Evolutionary conservation across 768 basidiomycete species (phyloP).

Genomic region (Rubroboletus pulcherrimus): DNA sequence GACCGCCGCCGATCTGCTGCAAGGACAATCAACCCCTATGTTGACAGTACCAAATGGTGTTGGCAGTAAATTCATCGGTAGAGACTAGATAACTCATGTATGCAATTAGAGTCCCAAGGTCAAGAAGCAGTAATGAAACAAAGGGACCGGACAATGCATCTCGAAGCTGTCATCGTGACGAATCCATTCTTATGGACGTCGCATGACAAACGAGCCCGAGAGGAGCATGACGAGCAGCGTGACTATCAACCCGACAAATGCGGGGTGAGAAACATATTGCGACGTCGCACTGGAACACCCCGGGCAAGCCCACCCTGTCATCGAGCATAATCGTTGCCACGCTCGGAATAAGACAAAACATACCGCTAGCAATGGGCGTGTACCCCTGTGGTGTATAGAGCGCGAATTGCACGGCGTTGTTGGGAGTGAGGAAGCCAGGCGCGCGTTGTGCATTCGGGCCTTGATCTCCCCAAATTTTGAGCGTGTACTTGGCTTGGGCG

Average conservation of each 20-base stretch:
- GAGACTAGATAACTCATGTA: background rate
- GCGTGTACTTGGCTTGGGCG: conserved; percentile 54
- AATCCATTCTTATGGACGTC: background rate
- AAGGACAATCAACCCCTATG: background rate
- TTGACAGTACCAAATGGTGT: too few species aligned
- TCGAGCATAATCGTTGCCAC: background rate
- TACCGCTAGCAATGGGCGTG: conserved; percentile 43
- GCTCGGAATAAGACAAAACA: background rate
- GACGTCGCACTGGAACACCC: conserved; percentile 21
- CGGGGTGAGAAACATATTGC: conserved; percentile 9
- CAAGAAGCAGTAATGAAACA: background rate
- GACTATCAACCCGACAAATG: conserved; percentile 13
- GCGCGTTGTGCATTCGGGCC: conserved; percentile 45
- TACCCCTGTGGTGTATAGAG: conserved; percentile 53
- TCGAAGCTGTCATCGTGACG: background rate
- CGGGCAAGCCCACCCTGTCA: conserved; percentile 16
- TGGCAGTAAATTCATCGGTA: background rate
- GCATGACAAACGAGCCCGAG: conserved; percentile 10
- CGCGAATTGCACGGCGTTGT: conserved; percentile 50
- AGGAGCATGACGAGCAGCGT: conserved; percentile 22
- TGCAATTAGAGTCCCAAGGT: background rate
- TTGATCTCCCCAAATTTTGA: conserved; percentile 54
- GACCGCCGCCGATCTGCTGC: background rate
- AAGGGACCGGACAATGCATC: background rate
- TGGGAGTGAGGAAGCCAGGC: conserved; percentile 50